These are phyloP conservation scores for Stromatinia cepivora DNA, from an alignment of 2,329 filamentous ascomycete species.

Conservation along the genomic window DNA sequence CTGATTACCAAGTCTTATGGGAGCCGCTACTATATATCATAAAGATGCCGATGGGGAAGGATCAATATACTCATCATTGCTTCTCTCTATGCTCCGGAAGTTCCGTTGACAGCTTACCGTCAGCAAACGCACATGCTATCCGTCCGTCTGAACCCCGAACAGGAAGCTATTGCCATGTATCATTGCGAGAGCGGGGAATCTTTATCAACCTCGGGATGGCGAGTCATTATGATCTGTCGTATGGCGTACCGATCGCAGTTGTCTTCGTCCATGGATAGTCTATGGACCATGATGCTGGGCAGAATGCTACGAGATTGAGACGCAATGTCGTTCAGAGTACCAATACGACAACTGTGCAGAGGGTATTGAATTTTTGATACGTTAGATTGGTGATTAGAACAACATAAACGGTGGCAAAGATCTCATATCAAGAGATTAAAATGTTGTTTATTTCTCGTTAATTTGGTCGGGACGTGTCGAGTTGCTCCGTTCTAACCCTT, in stretches of 20 bases:
- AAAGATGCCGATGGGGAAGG: slow-evolving; percentile 11
- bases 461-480: background rate
- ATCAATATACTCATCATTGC: slow-evolving; percentile 5
- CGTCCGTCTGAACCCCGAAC: background rate
- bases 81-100: background rate
- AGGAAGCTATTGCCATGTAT: background rate
- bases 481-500: background rate
- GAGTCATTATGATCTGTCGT: background rate
- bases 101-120: slow-evolving; percentile 19
- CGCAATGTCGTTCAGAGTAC: too few species aligned
- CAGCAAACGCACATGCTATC: background rate
- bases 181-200: background rate
- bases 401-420: background rate
- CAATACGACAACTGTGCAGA: background rate
- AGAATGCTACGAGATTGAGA: background rate
- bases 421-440: background rate
- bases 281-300: background rate
- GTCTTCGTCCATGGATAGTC: background rate
- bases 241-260: background rate
- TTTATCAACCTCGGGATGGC: background rate
- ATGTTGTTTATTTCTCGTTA: background rate
- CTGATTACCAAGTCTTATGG: slow-evolving; percentile 17
- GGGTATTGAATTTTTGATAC: background rate
- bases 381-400: background rate
- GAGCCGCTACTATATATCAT: background rate